phyloP scores from a whole-genome alignment of 1,284 basidiomycete genomes.

The Gyrodon tennesseensis region DNA sequence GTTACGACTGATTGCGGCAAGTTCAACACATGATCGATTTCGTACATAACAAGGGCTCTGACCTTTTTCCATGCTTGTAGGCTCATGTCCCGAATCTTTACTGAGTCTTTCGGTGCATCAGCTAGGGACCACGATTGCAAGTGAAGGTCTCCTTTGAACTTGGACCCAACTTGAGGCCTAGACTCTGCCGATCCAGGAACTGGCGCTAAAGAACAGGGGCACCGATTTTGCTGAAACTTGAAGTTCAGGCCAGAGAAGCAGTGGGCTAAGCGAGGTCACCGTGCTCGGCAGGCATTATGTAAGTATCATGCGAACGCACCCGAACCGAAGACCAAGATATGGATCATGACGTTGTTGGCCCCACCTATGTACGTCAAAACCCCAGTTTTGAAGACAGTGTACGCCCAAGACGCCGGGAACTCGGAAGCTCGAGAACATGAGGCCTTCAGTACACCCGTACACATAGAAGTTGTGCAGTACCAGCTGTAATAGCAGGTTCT shows the following conservation, averaged over 20 bases:
- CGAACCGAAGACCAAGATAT: background rate
- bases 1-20: too few relatives aligned
- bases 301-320: background rate
- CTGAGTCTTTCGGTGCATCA: background rate
- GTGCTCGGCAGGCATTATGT: too few relatives aligned
- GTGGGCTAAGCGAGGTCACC: too few relatives aligned
- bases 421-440: background rate
- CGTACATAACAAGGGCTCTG: background rate
- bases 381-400: background rate
- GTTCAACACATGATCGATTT: background rate
- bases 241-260: too few relatives aligned
- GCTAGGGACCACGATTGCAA: background rate
- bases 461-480: too few relatives aligned
- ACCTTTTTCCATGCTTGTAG: background rate
- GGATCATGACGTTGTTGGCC: too few relatives aligned
- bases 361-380: too few relatives aligned
- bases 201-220: background rate
- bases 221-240: background rate
- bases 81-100: background rate
- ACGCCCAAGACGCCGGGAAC: background rate
- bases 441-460: too few relatives aligned
- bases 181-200: background rate
- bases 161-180: background rate
- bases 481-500: too few relatives aligned
- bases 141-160: background rate